Conservation (phyloP, 1,284 basidiomycete species). For the Schizophyllum commune region DNA sequence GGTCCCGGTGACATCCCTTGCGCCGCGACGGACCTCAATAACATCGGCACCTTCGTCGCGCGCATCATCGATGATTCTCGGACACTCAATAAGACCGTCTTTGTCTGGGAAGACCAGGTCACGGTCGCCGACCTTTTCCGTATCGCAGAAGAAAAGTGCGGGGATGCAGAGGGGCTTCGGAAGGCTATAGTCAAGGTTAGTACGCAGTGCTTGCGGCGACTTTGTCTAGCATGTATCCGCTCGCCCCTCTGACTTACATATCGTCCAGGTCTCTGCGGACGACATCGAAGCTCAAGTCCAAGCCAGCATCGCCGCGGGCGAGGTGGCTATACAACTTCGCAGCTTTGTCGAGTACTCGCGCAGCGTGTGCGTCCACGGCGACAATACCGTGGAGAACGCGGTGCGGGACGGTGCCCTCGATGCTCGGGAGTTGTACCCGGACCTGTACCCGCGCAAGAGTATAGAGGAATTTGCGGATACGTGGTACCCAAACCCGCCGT, state of each 20-base stretch:
- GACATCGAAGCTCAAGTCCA: background rate
- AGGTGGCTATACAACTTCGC: background rate
- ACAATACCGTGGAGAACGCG: background rate
- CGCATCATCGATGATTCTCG: constrained; percentile 11
- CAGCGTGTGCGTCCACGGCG: background rate
- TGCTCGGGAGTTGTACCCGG: background rate
- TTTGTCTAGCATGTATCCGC: too few relatives aligned
- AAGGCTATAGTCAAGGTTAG: too few relatives aligned
- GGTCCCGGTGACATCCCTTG: constrained; percentile 1
- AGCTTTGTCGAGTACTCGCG: background rate
- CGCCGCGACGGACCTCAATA: constrained; percentile 5
- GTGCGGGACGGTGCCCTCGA: background rate
- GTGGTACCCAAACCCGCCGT: background rate
- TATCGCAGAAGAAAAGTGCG: background rate
- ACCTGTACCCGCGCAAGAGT: background rate
- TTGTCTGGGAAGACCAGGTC: background rate
- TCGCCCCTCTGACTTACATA: too few relatives aligned
- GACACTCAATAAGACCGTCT: constrained; percentile 12
- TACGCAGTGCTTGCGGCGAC: too few relatives aligned
- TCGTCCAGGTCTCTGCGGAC: background rate
- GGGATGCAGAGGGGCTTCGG: background rate
- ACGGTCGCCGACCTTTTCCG: background rate
- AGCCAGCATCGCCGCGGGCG: too few relatives aligned
- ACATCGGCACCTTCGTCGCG: constrained; percentile 9
- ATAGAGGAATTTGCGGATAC: background rate